Evolutionary conservation across 345 rosid genomes (phyloP).

Genomic region (Syzygium oleosum): DNA sequence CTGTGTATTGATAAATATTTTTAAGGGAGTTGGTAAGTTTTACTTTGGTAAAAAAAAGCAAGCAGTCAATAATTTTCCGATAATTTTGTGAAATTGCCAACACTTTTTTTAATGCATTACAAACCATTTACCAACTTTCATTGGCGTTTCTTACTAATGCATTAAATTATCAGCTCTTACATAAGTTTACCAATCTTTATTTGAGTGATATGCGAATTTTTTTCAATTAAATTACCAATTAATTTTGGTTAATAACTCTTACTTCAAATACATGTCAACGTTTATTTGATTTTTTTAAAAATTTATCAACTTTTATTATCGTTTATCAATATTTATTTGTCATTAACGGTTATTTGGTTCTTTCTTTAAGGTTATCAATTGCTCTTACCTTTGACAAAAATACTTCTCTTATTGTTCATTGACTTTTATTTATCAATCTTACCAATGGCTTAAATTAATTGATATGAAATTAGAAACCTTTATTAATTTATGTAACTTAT

Average conservation of each 20-base stretch:
- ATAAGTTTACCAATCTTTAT: not conserved
- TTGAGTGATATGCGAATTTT: not conserved
- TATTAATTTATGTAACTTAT: not conserved
- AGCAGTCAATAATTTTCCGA: not conserved
- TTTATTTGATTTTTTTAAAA: not conserved
- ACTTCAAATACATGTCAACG: accelerated
- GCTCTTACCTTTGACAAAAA: not conserved
- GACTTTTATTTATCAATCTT: not conserved
- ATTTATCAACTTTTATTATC: not conserved
- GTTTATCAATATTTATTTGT: not conserved
- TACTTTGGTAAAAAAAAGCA: not conserved
- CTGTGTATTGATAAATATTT: not conserved
- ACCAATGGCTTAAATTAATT: not conserved
- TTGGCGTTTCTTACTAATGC: not conserved
- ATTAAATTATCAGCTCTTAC: accelerated
- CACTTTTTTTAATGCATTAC: not conserved
- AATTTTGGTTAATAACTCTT: not conserved
- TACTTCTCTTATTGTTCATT: not conserved
- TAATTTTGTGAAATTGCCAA: not conserved
- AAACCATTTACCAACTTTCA: not conserved
- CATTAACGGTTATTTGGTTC: not conserved
- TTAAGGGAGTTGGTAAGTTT: not conserved
- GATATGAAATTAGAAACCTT: not conserved
- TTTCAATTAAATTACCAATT: not conserved
- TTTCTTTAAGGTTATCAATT: not conserved